Evolutionary conservation across 495 filamentous ascomycete species (phyloP).

Genomic region (Parathielavia hyrcaniae): DNA sequence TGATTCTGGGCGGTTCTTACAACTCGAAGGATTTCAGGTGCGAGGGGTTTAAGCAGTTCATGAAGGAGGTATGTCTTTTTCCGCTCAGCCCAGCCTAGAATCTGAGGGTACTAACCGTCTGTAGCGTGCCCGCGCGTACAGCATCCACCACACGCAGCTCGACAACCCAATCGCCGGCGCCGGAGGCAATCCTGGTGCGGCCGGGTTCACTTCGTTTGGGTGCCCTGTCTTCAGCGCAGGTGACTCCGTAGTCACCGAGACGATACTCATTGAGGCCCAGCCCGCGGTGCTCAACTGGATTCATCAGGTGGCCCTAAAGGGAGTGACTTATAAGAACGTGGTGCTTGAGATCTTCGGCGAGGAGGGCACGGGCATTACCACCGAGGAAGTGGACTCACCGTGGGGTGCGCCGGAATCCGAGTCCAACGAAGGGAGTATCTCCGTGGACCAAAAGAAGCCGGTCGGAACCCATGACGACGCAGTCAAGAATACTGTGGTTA

Average conservation of each 20-base stretch:
- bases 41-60: conserved; percentile 40
- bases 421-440: neutral
- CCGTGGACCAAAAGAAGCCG: neutral
- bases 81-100: neutral
- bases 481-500: neutral
- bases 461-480: too few relatives aligned
- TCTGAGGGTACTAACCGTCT: neutral
- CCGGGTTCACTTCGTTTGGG: conserved; percentile 34
- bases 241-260: conserved; percentile 33
- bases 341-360: conserved; percentile 21
- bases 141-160: conserved; percentile 43
- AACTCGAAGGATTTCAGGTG: conserved; percentile 30
- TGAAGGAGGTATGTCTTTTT: conserved; percentile 40
- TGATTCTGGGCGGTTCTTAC: conserved; percentile 38
- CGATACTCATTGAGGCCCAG: conserved; percentile 33
- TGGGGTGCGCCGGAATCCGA: conserved; percentile 12
- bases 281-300: conserved; percentile 40
- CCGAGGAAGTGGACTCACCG: neutral
- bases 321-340: conserved; percentile 32
- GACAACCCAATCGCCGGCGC: conserved; percentile 46
- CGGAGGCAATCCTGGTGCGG: conserved; percentile 31
- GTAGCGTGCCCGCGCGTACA: conserved; percentile 56
- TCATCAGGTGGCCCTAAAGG: conserved; percentile 37
- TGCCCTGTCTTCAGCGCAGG: conserved; percentile 45
- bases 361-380: neutral